A percentile compares a stretch with the other conserved stretches of the same genome.
These are phyloP conservation scores for Paramyrothecium sp. DNA, from an alignment of 2,329 filamentous ascomycete species.

Conservation along the genomic window DNA sequence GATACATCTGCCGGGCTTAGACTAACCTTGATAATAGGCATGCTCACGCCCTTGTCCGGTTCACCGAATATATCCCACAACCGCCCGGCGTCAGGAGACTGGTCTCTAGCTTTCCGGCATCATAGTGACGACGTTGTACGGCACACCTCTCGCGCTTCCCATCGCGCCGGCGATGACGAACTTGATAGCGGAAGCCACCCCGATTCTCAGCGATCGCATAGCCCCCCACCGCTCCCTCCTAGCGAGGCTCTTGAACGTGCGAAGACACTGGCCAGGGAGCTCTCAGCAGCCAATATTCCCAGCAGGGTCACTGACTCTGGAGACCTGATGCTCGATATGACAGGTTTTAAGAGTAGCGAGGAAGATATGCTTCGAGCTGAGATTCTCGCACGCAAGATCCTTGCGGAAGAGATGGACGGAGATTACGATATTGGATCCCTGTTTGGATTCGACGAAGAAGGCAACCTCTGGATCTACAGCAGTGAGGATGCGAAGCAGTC, in stretches of 20 bases:
- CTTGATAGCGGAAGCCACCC: conserved; percentile 31
- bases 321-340: conserved; percentile 98
- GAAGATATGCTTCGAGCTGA: conserved; percentile 90
- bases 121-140: conserved; percentile 56
- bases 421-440: conserved; percentile 95
- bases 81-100: conserved; percentile 50
- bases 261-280: conserved; percentile 78
- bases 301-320: conserved; percentile 89
- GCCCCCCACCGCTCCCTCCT: conserved; percentile 70
- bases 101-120: conserved; percentile 43
- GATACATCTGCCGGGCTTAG: conserved; percentile 5
- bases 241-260: conserved; percentile 81
- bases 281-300: conserved; percentile 88
- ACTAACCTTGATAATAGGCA: conserved; percentile 28
- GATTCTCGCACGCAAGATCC: conserved; percentile 86
- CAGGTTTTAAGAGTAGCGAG: conserved; percentile 90
- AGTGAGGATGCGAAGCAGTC: conserved; percentile 94
- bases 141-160: conserved; percentile 38
- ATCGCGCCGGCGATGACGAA: conserved; percentile 31
- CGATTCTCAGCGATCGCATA: conserved; percentile 63
- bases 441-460: conserved; percentile 91
- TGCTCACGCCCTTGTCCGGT: conserved; percentile 51
- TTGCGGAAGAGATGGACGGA: conserved; percentile 89
- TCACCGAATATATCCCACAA: conserved; percentile 49
- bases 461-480: conserved; percentile 99